Evolutionary conservation across 495 filamentous ascomycete genomes (phyloP), one percentile per base, ranked within the genome.

Genomic region (Melanomma pulvis-pyrius): DNA sequence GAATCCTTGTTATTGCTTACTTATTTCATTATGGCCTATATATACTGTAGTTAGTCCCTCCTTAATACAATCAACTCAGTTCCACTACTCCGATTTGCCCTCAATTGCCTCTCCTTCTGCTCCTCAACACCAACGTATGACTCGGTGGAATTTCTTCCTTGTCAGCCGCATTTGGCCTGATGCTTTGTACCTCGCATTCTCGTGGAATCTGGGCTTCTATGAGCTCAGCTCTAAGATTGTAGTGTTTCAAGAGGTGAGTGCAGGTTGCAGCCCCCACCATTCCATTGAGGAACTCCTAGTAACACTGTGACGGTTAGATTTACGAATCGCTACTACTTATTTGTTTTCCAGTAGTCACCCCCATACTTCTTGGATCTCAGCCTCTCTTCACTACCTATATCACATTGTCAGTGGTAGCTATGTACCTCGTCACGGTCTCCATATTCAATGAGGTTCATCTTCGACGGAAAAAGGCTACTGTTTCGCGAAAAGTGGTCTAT

Each of bases 71-170:
- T n/a, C n/a, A n/a, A n/a, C n/a, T n/a, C n/a, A n/a, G n/a, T n/a
- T n/a, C n/a, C n/a, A n/a, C n/a, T n/a, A n/a, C n/a, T n/a, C n/a
- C n/a, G n/a, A n/a, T n/a, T n/a, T n/a, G n/a, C n/a, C n/a, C n/a
- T n/a, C n/a, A n/a, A n/a, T n/a, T n/a, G n/a, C n/a, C n/a, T n/a
- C n/a, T n/a, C n/a, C n/a, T n/a, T n/a, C n/a, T n/a, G n/a, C n/a
- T n/a, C n/a, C n/a, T n/a, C n/a, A n/a, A n/a, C n/a, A n/a, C n/a
- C 81, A 83, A 61, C 73, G 81, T 13, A 82, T 83, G 65, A 76
- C 74, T 50, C 70, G 80, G 22, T 83, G 81, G 81, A 83, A 82
- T 49, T 83, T 81, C 71, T 83, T 83, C 70, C 79, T 82, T 50
- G 79, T 81, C 0, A 78, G 76, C 28, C 78, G 79, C 6, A 77